Evolutionary conservation across 176 grass and related monocot species (phyloP).

Genomic region (Puccinellia tenuiflora): DNA sequence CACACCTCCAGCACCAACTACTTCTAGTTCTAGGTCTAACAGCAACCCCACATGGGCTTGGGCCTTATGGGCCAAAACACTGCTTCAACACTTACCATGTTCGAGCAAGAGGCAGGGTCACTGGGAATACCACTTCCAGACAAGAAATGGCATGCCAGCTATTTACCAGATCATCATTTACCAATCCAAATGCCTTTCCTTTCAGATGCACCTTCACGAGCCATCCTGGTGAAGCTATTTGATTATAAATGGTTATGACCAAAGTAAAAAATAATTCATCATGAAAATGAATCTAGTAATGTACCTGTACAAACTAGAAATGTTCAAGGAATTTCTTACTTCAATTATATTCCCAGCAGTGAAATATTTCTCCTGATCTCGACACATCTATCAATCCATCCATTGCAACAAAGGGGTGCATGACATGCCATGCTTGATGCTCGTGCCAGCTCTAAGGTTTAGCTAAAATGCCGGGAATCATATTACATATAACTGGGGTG

Average conservation of each 20-base stretch:
- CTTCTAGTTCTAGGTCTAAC: too few relatives aligned
- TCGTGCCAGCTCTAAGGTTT: not conserved
- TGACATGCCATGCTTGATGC: not conserved
- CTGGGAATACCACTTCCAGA: not conserved
- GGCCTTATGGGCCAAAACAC: too few relatives aligned
- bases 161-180: not conserved
- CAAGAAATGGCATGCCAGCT: not conserved
- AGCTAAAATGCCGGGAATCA: not conserved
- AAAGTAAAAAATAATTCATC: not conserved
- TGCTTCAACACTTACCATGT: not conserved
- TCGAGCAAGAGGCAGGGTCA: not conserved
- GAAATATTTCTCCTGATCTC: not conserved
- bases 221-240: not conserved
- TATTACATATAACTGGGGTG: not conserved
- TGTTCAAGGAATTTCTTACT: not conserved
- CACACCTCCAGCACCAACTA: too few relatives aligned
- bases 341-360: not conserved
- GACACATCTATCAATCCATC: not conserved
- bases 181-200: not conserved
- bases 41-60: too few relatives aligned
- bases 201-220: constrained; percentile 11
- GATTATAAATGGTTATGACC: not conserved
- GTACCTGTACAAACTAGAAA: not conserved
- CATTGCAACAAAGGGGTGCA: not conserved
- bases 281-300: not conserved